Evolutionary conservation across 2,329 filamentous ascomycete genomes (phyloP).

Genomic region (Neonectria ditissima): DNA sequence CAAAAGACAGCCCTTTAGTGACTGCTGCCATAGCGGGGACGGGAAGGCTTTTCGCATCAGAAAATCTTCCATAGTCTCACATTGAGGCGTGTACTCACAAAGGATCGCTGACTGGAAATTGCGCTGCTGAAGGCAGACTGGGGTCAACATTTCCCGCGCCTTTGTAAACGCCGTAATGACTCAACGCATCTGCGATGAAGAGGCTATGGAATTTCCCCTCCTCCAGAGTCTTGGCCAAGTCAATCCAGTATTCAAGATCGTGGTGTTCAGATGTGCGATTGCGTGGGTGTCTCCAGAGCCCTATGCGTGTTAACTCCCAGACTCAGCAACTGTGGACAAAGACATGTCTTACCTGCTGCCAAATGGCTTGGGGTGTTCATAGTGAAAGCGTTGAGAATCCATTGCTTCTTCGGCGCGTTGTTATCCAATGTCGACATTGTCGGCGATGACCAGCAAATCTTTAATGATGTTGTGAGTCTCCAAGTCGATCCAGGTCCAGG

Average conservation of each 20-base stretch:
- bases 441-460: too few relatives aligned
- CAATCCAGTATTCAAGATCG: slow-evolving; percentile 55
- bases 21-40: slow-evolving; percentile 61
- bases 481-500: too few relatives aligned
- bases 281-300: slow-evolving; percentile 32
- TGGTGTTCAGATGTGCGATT: slow-evolving; percentile 30
- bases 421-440: too few relatives aligned
- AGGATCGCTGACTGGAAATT: slow-evolving; percentile 21
- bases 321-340: too few relatives aligned
- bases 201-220: slow-evolving; percentile 54
- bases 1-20: slow-evolving; percentile 27
- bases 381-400: slow-evolving; percentile 22
- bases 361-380: slow-evolving; percentile 14
- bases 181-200: slow-evolving; percentile 33
- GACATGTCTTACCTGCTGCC: background rate
- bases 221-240: slow-evolving; percentile 60
- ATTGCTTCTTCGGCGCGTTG: slow-evolving; percentile 5
- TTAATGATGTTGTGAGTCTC: too few relatives aligned
- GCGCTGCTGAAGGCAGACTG: slow-evolving; percentile 10
- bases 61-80: background rate
- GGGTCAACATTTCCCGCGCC: slow-evolving; percentile 14
- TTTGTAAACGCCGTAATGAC: slow-evolving; percentile 42
- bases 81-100: slow-evolving; percentile 3
- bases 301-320: background rate
- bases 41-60: background rate